A percentile compares a stretch with the other conserved stretches of the same genome.
These are phyloP conservation scores for Penicillium occitanis DNA, from an alignment of 2,329 filamentous ascomycete genomes.

Conservation along the genomic window DNA sequence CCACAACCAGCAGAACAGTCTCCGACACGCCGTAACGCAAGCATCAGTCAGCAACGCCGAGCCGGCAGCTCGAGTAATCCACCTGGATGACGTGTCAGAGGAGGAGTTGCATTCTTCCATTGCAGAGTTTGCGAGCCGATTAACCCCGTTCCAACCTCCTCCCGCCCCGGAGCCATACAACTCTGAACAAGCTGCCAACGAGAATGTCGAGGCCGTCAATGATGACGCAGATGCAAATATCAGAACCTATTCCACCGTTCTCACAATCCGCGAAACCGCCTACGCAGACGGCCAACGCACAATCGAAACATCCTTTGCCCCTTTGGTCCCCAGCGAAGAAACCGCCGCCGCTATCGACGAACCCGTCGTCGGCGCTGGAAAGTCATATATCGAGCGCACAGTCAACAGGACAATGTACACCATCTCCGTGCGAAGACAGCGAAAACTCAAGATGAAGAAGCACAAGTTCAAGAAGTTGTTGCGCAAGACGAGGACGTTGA, in stretches of 20 bases:
- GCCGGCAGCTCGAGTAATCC: conserved; percentile 27
- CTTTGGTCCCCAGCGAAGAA: conserved; percentile 46
- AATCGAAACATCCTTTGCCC: conserved; percentile 53
- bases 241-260: conserved; percentile 51
- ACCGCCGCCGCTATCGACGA: conserved; percentile 31
- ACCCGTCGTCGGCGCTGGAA: conserved; percentile 51
- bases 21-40: conserved; percentile 32
- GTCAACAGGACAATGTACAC: conserved; percentile 65
- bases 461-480: conserved; percentile 99
- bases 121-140: conserved; percentile 67
- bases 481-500: conserved; percentile 83
- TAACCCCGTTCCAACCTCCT: conserved; percentile 82
- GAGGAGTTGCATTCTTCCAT: conserved; percentile 64
- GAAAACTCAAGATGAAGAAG: conserved; percentile 99
- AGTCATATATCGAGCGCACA: conserved; percentile 67
- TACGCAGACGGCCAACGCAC: conserved; percentile 51
- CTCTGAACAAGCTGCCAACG: conserved; percentile 38
- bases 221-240: conserved; percentile 35
- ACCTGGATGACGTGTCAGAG: conserved; percentile 52
- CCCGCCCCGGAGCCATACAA: conserved; percentile 67
- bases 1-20: conserved; percentile 31
- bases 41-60: conserved; percentile 27
- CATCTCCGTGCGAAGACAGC: conserved; percentile 87
- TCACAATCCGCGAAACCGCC: conserved; percentile 55
- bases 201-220: conserved; percentile 29